A percentile compares a stretch with the other conserved stretches of the same genome.
Evolutionary conservation across 345 rosid species (phyloP).

Genomic region (Eucalyptus pauciflora): DNA sequence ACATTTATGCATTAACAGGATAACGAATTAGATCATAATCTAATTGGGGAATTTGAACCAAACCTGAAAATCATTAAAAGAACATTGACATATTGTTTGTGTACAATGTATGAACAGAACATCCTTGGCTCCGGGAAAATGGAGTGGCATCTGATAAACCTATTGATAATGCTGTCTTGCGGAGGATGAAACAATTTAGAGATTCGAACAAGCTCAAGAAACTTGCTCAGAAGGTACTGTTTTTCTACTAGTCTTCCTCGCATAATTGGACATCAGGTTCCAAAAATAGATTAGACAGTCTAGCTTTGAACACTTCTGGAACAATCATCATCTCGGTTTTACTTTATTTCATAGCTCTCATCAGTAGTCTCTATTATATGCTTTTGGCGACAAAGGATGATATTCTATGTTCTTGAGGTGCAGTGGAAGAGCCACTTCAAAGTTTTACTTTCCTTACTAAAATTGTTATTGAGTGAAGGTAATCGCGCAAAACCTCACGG

Average conservation of each 20-base stretch:
- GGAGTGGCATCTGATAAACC: slow-evolving; percentile 57
- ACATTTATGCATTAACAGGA: neutral
- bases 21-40: neutral
- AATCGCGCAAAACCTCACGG: slow-evolving; percentile 70
- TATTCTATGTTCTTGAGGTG: neutral
- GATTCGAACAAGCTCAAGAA: slow-evolving; percentile 88
- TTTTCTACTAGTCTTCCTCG: neutral
- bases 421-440: neutral
- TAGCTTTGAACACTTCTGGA: too few relatives aligned
- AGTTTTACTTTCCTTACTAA: neutral
- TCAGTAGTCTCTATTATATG: too few relatives aligned
- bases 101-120: slow-evolving; percentile 16
- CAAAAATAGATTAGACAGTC: too few relatives aligned
- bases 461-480: slow-evolving; percentile 27
- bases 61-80: neutral
- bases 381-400: neutral
- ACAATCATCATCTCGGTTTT: too few relatives aligned
- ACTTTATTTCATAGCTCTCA: too few relatives aligned
- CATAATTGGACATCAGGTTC: too few relatives aligned
- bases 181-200: slow-evolving; percentile 80
- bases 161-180: slow-evolving; percentile 66
- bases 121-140: slow-evolving; percentile 70
- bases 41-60: neutral
- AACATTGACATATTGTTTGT: neutral
- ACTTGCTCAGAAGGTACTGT: slow-evolving; percentile 74